phyloP scores from a whole-genome alignment of 2,329 filamentous ascomycete genomes.

The Paramyrothecium roridum region DNA sequence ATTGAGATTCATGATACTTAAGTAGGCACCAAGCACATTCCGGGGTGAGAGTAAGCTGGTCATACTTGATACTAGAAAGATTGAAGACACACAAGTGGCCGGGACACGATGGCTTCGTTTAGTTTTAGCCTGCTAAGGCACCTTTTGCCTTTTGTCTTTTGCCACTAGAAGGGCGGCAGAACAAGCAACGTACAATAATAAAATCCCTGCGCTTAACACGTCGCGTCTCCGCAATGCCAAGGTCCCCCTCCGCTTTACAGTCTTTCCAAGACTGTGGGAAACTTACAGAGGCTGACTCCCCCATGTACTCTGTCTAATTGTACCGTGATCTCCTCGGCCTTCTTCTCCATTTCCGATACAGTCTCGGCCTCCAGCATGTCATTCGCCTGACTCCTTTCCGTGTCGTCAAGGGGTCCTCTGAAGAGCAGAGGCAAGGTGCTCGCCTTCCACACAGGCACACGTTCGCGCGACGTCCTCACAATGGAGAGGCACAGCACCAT shows the following conservation, averaged over 20 bases:
- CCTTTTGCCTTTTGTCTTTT: too few relatives aligned
- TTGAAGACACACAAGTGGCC: too few relatives aligned
- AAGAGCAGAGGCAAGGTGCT: not conserved
- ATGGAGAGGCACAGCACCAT: not conserved
- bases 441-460: not conserved
- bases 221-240: too few relatives aligned
- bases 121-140: too few relatives aligned
- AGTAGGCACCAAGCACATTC: too few relatives aligned
- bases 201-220: too few relatives aligned
- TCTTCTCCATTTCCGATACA: not conserved
- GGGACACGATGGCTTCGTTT: too few relatives aligned
- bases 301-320: not conserved
- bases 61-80: too few relatives aligned
- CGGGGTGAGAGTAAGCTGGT: too few relatives aligned
- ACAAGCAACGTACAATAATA: too few relatives aligned
- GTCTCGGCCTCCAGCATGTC: not conserved
- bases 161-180: too few relatives aligned
- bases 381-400: not conserved
- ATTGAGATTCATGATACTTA: too few relatives aligned
- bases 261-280: not conserved
- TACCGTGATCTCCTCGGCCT: not conserved
- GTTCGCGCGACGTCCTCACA: not conserved
- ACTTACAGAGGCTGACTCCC: not conserved
- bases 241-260: not conserved
- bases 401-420: not conserved